phyloP scores from a whole-genome alignment of 306 rosid genomes.

The Trifolium fragiferum region DNA sequence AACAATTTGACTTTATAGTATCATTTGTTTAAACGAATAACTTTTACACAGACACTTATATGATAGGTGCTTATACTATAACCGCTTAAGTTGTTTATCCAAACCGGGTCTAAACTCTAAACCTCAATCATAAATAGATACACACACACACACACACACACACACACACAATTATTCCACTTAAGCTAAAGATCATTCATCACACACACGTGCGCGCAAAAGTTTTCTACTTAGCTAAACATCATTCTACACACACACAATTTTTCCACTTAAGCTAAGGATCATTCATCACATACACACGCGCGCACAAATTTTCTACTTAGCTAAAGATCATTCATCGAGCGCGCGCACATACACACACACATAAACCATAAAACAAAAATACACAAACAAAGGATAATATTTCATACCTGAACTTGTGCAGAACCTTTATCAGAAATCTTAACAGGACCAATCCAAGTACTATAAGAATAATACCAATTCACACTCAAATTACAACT shows the following conservation, averaged over 20 bases:
- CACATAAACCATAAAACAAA: not conserved
- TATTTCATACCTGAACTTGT: slow-evolving; percentile 67
- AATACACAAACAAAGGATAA: slow-evolving; percentile 1
- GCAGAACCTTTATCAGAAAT: slow-evolving; percentile 74
- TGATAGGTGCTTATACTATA: not conserved
- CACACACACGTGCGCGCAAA: not conserved
- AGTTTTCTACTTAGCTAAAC: slow-evolving; percentile 1
- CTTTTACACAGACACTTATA: not conserved
- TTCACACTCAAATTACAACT: slow-evolving; percentile 79
- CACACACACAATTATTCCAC: not conserved
- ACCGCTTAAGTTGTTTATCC: not conserved
- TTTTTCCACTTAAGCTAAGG: not conserved
- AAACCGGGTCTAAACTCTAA: not conserved
- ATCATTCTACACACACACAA: not conserved
- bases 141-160: too few species aligned
- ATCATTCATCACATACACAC: not conserved
- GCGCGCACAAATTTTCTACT: not conserved
- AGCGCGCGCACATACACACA: not conserved
- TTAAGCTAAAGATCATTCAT: not conserved
- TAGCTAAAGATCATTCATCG: not conserved
- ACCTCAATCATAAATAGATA: not conserved
- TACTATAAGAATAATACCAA: slow-evolving; percentile 78
- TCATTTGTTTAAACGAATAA: not conserved
- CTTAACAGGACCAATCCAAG: slow-evolving; percentile 72
- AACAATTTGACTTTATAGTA: not conserved